These are phyloP conservation scores for Tetragonia tetragonoides DNA, from an alignment of 148 eudicot genomes.

Conservation along the genomic window DNA sequence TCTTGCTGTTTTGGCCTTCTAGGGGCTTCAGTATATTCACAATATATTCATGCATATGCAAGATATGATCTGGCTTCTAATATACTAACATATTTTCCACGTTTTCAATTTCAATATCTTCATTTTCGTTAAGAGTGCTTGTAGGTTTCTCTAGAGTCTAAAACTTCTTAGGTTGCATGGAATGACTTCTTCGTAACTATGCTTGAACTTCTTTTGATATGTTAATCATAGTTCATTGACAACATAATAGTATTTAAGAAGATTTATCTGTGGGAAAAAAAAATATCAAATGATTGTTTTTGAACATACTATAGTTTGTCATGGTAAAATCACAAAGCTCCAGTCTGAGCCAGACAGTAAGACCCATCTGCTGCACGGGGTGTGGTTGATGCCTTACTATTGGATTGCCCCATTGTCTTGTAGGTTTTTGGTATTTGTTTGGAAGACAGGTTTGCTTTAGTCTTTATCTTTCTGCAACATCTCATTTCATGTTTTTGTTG, in stretches of 20 bases:
- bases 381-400: not conserved
- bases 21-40: not conserved
- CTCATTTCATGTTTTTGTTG: slow-evolving; percentile 12
- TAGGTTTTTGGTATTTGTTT: not conserved
- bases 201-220: not conserved
- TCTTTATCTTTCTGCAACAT: not conserved
- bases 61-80: not conserved
- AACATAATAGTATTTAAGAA: not conserved
- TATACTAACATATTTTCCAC: not conserved
- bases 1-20: not conserved
- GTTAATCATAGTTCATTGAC: no score
- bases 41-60: not conserved
- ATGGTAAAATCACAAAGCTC: not conserved
- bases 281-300: not conserved
- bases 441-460: not conserved
- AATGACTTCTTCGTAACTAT: not conserved
- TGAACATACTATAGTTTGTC: not conserved
- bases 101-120: not conserved
- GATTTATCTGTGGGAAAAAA: not conserved
- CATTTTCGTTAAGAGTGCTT: not conserved
- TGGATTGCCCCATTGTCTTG: not conserved
- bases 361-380: not conserved
- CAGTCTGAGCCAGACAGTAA: not conserved
- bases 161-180: not conserved
- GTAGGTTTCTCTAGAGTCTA: not conserved